Evolutionary conservation across 2,329 filamentous ascomycete genomes (phyloP).

Genomic region (Arthrobotrys sphaeroides): DNA sequence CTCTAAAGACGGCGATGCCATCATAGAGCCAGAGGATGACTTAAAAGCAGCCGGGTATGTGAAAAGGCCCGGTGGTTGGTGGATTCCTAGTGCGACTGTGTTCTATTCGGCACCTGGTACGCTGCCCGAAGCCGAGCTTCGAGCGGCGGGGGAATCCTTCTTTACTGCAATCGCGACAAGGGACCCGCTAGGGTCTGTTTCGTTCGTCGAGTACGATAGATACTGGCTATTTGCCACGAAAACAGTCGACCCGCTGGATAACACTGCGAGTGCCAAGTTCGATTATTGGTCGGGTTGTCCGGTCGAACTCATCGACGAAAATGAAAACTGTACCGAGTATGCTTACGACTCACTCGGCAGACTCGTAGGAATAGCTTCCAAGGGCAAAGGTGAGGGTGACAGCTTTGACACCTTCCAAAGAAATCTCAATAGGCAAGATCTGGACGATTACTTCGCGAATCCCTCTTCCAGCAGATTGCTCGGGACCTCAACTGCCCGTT

Average conservation of each 20-base stretch:
- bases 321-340: background rate
- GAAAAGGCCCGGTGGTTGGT: background rate
- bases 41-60: constrained; percentile 6
- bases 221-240: background rate
- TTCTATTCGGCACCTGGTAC: background rate
- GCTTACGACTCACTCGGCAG: background rate
- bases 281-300: background rate
- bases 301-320: background rate
- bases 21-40: too few species aligned
- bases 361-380: background rate
- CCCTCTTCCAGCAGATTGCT: background rate
- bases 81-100: background rate
- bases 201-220: background rate
- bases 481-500: background rate
- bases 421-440: background rate
- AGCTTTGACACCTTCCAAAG: background rate
- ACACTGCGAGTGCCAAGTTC: background rate
- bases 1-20: too few species aligned
- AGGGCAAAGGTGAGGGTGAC: constrained; percentile 1
- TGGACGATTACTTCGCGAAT: background rate
- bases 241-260: background rate
- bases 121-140: background rate
- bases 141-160: background rate
- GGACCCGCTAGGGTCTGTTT: background rate
- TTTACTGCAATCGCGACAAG: background rate